Conservation (phyloP, 2,329 filamentous ascomycete species). For the Penicillium decumbens region DNA sequence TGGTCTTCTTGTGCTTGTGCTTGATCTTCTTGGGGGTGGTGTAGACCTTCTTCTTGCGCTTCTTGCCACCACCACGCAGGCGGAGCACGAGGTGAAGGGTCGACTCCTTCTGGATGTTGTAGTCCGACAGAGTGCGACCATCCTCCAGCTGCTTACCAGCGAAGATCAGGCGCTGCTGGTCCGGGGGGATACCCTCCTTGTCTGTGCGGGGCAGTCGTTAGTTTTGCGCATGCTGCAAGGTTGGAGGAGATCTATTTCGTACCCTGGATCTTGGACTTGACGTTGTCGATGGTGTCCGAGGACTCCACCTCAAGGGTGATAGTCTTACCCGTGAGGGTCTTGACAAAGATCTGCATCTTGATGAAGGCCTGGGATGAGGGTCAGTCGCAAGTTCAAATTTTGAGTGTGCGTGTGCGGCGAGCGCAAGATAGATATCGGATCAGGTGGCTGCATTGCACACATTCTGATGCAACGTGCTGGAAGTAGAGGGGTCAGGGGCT, state of each 20-base stretch:
- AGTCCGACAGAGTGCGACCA: slow-evolving; percentile 96
- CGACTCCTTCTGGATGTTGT: slow-evolving; percentile 99
- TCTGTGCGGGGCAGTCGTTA: slow-evolving; percentile 54
- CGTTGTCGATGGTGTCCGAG: slow-evolving; percentile 99
- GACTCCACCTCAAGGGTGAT: slow-evolving; percentile 99
- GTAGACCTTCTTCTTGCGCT: slow-evolving; percentile 99
- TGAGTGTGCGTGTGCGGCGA: not conserved
- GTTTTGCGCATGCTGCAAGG: not conserved
- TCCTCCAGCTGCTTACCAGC: slow-evolving; percentile 99
- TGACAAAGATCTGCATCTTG: slow-evolving; percentile 55
- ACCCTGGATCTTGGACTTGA: slow-evolving; percentile 93
- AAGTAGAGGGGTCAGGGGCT: slow-evolving; percentile 1
- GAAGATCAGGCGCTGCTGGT: slow-evolving; percentile 99
- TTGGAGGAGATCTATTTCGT: slow-evolving; percentile 22
- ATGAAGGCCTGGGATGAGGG: slow-evolving; percentile 39
- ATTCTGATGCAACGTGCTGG: not conserved
- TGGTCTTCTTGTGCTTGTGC: slow-evolving; percentile 99
- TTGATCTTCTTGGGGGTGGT: slow-evolving; percentile 99
- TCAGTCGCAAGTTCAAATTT: slow-evolving; percentile 16
- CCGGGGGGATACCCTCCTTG: slow-evolving; percentile 99
- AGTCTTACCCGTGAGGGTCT: slow-evolving; percentile 93
- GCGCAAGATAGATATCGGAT: not conserved
- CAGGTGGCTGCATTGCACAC: slow-evolving; percentile 3
- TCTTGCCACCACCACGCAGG: slow-evolving; percentile 98
- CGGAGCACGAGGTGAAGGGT: slow-evolving; percentile 97